Percentiles rank a stretch among this genome's conserved stretches.
phyloP scores from a whole-genome alignment of 257 asterid genomes.

The Penstemon davidsonii region DNA sequence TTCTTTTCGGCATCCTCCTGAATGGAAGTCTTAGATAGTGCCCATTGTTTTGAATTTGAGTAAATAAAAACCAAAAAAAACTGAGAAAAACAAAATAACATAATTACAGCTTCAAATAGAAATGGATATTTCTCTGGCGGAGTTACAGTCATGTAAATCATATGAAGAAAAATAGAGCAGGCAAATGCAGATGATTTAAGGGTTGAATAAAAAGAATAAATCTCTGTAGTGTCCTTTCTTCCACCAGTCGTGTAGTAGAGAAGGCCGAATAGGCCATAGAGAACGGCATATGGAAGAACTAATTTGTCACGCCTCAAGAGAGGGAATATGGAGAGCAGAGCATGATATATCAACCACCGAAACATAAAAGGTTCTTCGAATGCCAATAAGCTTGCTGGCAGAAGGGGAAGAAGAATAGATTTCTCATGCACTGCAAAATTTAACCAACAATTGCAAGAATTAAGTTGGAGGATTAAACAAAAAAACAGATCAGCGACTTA shows the following conservation, averaged over 20 bases:
- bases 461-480: background rate
- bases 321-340: conserved; percentile 89
- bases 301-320: conserved; percentile 77
- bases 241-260: conserved; percentile 63
- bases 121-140: conserved; percentile 87
- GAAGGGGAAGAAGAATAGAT: conserved; percentile 89
- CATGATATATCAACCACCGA: conserved; percentile 66
- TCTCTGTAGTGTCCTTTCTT: conserved; percentile 42
- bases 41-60: conserved; percentile 68
- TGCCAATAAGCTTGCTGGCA: conserved; percentile 91
- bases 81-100: conserved; percentile 85
- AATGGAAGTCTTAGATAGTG: conserved; percentile 36
- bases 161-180: conserved; percentile 64
- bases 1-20: conserved; percentile 47
- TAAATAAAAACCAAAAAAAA: conserved; percentile 52
- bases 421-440: conserved; percentile 78
- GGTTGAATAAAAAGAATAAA: conserved; percentile 26
- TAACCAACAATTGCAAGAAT: conserved; percentile 28
- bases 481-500: background rate
- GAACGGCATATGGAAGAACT: conserved; percentile 62
- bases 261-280: conserved; percentile 68
- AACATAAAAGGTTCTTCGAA: conserved; percentile 69
- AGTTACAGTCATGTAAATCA: conserved; percentile 56
- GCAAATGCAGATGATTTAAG: conserved; percentile 40
- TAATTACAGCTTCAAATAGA: conserved; percentile 82